Evolutionary conservation across 2,329 filamentous ascomycete genomes (phyloP).

Genomic region (Phaeosphaeria sp.): DNA sequence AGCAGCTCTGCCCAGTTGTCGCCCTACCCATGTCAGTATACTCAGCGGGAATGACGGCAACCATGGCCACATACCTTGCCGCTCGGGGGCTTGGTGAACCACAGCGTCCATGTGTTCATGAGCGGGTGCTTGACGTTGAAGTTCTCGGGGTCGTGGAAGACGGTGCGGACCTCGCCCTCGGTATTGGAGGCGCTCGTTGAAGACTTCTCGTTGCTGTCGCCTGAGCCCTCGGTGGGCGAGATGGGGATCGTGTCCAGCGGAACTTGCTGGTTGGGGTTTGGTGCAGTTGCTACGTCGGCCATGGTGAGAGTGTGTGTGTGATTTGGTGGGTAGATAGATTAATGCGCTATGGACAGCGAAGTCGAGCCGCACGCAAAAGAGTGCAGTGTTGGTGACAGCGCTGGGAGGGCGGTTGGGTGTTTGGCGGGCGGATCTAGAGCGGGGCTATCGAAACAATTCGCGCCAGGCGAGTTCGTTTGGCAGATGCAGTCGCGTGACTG

Average conservation of each 20-base stretch:
- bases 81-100: constrained; percentile 98
- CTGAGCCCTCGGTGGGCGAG: constrained; percentile 57
- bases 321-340: background rate
- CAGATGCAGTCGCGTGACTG: constrained; percentile 28
- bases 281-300: constrained; percentile 46
- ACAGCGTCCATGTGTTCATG: constrained; percentile 97
- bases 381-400: constrained; percentile 13
- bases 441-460: constrained; percentile 33
- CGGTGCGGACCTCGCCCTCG: constrained; percentile 75
- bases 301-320: constrained; percentile 27
- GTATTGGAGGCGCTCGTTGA: constrained; percentile 50
- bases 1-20: constrained; percentile 99
- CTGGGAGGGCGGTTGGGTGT: constrained; percentile 10
- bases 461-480: constrained; percentile 39
- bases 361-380: constrained; percentile 10
- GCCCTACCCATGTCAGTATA: constrained; percentile 63
- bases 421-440: constrained; percentile 19
- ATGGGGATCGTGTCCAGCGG: constrained; percentile 64
- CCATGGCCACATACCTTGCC: constrained; percentile 73
- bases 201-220: constrained; percentile 48
- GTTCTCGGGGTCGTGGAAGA: constrained; percentile 98
- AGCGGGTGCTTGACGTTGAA: constrained; percentile 99
- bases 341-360: constrained; percentile 1
- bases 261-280: constrained; percentile 56
- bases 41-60: background rate